Percentiles rank a stretch among this genome's conserved stretches.
These are phyloP conservation scores for Sphenostylis stenocarpa DNA, from an alignment of 306 rosid species.

Conservation along the genomic window DNA sequence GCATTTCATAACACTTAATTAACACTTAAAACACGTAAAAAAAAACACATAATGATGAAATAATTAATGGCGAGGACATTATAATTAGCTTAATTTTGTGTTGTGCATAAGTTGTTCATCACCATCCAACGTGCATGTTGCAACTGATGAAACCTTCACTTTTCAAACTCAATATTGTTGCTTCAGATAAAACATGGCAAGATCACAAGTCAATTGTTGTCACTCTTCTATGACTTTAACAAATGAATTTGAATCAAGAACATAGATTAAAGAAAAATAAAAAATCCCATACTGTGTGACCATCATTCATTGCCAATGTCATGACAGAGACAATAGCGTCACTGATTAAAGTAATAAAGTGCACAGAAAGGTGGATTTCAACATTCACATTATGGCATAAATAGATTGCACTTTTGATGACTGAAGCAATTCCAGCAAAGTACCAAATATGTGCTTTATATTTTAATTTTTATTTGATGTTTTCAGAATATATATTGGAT, in stretches of 20 bases:
- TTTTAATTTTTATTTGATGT: background rate
- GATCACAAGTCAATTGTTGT: background rate
- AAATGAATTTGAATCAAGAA: background rate
- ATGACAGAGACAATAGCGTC: background rate
- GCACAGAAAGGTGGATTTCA: background rate
- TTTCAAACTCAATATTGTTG: background rate
- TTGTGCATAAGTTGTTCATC: background rate
- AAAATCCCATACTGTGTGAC: background rate
- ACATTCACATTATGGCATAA: background rate
- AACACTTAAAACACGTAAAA: no score
- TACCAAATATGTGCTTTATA: background rate
- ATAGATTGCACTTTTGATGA: background rate
- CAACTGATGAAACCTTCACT: background rate
- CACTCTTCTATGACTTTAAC: background rate
- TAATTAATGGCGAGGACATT: no score
- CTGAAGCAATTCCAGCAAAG: background rate
- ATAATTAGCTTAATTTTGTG: background rate
- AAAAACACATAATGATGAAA: background rate
- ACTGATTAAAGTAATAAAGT: background rate
- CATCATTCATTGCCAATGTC: background rate
- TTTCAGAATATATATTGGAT: no score
- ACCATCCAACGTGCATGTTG: background rate
- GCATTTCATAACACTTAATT: no score
- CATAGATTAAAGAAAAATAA: background rate
- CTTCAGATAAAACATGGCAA: background rate